Base-by-base conservation (phyloP, 2,329 filamentous ascomycete genomes). In the Fusarium tuaranense region DNA sequence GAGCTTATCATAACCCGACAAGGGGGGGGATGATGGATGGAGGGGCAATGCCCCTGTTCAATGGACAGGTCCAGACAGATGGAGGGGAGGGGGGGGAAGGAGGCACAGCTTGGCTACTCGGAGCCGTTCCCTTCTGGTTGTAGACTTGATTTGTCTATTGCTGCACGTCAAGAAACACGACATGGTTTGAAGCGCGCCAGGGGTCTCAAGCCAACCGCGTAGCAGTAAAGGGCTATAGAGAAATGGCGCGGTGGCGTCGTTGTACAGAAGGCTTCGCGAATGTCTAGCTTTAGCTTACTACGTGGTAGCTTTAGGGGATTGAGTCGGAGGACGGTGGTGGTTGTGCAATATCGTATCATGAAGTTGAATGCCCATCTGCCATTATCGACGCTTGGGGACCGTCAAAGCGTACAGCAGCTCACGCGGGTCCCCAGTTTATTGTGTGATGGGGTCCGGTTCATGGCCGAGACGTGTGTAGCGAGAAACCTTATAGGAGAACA, bases 151-250 rank as follows among this genome's bases (percentile, higher is more conserved):
- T 30, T 30, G 27, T 14, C 20, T 39, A 13, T 62, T 48, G n/a
- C 60, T 39, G 61, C 72, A 74, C 55, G 59, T 73, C 69, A 73
- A 70, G 53, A 20, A 62, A 34, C 12, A 46, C 63, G 38, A 55
- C 64, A 46, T 41, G 61, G 53, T 41, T 44, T 30, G 38, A 59
- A 44, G 46, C 9, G 51, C 63, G 34, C 41, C 27, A 58, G 57
- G 30, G n/a, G 7, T 9, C 13, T n/a, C 41, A 44, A 30, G 25
- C 30, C 25, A 48, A 20, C 39, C 25, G n/a, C 39, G 20, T 8
- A 25, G 30, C 39, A 27, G 41, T 12, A 13, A 44, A 30, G 18
- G 60, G 34, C 20, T 48, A 44, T 36, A 2, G 5, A 34, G 16
- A 57, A 57, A 57, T 64, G 48, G 46, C 46, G 48, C 36, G 48